Conservation (phyloP, 495 filamentous ascomycete species). For the Elasticomyces elasticus region DNA sequence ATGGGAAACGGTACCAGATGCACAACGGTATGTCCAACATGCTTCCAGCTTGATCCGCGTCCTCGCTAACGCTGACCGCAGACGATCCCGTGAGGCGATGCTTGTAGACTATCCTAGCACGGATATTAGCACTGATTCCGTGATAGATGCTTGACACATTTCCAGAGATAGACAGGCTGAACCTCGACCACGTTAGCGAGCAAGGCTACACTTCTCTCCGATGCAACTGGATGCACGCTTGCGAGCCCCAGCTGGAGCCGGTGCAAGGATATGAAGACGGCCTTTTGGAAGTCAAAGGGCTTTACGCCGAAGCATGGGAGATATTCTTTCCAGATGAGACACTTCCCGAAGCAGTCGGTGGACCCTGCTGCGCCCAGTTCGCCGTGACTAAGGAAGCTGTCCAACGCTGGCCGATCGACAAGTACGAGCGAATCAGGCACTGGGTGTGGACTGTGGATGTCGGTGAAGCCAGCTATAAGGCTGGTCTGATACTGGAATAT, state of each 20-base stretch:
- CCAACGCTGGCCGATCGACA: not conserved
- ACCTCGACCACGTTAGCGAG: not conserved
- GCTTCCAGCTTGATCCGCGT: not conserved
- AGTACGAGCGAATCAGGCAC: not conserved
- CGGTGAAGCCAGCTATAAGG: not conserved
- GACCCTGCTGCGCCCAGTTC: not conserved
- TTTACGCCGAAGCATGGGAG: not conserved
- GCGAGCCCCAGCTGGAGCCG: not conserved
- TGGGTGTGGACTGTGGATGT: not conserved
- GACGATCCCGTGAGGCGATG: not conserved
- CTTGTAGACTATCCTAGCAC: not conserved
- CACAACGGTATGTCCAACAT: not conserved
- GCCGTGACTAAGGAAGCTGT: not conserved
- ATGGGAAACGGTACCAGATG: slow-evolving; percentile 31
- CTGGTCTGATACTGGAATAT: not conserved
- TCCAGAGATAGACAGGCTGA: not conserved
- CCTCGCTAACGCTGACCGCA: not conserved
- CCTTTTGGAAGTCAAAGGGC: not conserved
- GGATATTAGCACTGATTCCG: not conserved
- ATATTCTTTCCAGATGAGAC: not conserved
- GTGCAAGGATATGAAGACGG: not conserved
- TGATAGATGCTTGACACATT: not conserved
- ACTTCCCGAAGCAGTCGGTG: not conserved
- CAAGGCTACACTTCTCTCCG: not conserved
- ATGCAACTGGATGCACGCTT: not conserved